Base-by-base conservation (phyloP, 768 basidiomycete genomes). In the Naganishia onofrii region DNA sequence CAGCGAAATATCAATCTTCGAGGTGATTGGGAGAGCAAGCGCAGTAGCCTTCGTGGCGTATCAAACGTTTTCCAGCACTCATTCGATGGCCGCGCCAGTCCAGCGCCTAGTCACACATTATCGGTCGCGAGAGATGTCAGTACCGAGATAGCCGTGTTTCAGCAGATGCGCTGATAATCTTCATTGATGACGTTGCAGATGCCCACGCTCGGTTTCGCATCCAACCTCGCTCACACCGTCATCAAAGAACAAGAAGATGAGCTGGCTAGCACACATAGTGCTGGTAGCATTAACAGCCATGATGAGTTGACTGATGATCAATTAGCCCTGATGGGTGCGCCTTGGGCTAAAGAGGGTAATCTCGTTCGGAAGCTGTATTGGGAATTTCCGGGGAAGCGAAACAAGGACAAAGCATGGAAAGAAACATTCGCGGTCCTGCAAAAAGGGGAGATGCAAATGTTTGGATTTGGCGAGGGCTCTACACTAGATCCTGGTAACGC, bases 281-380 rank as follows among this genome's bases (percentile, higher is more conserved):
- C 85, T 23, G 86, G 84, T 46, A 70, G 64, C 32, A 60, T 56
- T 5, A 89, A 91, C 74, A 92, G 92, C 64, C 72, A 75, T 21
- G 81, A 79, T 21, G 76, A 80, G 3, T 92, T 97, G 70, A 88
- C 90, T 8, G 95, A 98, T 75, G 96, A 98, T 80, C 93, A 96
- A 81, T 85, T 99, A 15, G 95, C 95, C 1, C 83, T 98, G 44
- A 87, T 96, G 19, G 96, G 96, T 19, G 88, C 96, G 6, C 96
- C 96, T 0, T 99, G 95, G 95, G 96, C 96, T 0, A 99, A 99
- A 81, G 96, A 99, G 81, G 96, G 96, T 15, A 90, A 95, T 84
- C 86, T 99, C 10, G 89, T 89, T 74, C 88, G 94, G 28, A 97
- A 97, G 79, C 91, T 93, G 72, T 97, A 94, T 79, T 93, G 91